Evolutionary conservation across 768 basidiomycete species (phyloP), one percentile per base, ranked within the genome.

Genomic region (Lactifluus pinguis): DNA sequence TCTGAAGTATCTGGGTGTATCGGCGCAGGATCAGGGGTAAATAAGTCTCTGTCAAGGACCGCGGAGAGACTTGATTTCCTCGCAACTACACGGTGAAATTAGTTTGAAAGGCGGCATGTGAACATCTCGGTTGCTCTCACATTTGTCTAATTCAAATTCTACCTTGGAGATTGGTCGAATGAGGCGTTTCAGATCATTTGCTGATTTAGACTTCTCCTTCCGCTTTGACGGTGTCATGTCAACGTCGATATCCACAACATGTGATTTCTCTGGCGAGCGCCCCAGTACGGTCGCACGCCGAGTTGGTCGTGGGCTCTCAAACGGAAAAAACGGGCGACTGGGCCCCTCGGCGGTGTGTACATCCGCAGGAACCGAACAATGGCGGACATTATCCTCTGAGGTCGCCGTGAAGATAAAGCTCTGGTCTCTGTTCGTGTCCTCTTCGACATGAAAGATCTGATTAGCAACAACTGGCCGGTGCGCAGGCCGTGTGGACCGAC

Each of bases 251-350:
- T 57, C 69, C 70, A 48, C 32, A 44, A 49, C 14, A 54, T 47
- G 54, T 10, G 50, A 60, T 29, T 73, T 74, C 59, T 80, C 76
- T 0, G 85, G 86, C 0, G 86, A 85, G 30, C 78, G 75, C 30
- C 83, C 81, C 17, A 86, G 82, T 61, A 90, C 82, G 1, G 89
- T 89, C 30, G 85, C 86, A 10, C 88, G 74, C 25, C 79, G 75
- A 39, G 60, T 63, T 29, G 69, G 66, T 32, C 71, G 72, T 2
- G 76, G 76, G 6, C 74, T 78, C 56, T 68, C 70, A 41, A 68
- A 44, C 11, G 57, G 41, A 17, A 65, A 60, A 11, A 36, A 45
- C 2, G 66, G 54, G 13, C 59, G 44, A 47, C 67, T 70, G 6
- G 62, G 60, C 41, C 66, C 62, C 44, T 68, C 70, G 4, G 60